phyloP scores from a whole-genome alignment of 495 filamentous ascomycete species.

The Xylaria palmicola region DNA sequence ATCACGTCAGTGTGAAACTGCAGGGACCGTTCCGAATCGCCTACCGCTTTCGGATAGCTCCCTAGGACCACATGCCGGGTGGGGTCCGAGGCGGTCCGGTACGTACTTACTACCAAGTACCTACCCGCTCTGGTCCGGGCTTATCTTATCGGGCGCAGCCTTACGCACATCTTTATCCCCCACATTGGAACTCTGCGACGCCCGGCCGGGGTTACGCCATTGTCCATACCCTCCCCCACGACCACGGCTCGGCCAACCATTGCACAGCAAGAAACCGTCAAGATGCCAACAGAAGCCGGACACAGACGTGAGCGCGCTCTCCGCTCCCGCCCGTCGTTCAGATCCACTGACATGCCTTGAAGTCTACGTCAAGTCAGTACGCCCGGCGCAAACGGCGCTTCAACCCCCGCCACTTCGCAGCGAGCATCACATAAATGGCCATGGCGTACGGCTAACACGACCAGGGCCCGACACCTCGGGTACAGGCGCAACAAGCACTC shows the following conservation, averaged over 20 bases:
- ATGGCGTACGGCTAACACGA: constrained; percentile 26
- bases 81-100: no score
- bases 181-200: background rate
- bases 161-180: constrained; percentile 8
- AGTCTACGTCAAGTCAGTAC: constrained; percentile 90
- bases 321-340: background rate
- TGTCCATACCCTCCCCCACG: background rate
- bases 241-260: background rate
- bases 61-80: background rate
- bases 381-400: constrained; percentile 23
- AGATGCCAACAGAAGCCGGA: constrained; percentile 75
- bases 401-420: background rate
- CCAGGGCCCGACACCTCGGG: constrained; percentile 81
- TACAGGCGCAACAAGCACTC: constrained; percentile 84
- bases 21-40: background rate
- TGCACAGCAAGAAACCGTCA: constrained; percentile 42
- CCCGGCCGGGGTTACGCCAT: background rate
- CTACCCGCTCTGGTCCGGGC: background rate
- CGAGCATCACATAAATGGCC: background rate
- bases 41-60: constrained; percentile 10
- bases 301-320: constrained; percentile 66
- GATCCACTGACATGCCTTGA: constrained; percentile 22
- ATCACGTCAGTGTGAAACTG: constrained; percentile 15
- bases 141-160: constrained; percentile 8
- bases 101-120: no score